These are phyloP conservation scores for Delonix regia DNA, from an alignment of 306 rosid species.

Conservation along the genomic window DNA sequence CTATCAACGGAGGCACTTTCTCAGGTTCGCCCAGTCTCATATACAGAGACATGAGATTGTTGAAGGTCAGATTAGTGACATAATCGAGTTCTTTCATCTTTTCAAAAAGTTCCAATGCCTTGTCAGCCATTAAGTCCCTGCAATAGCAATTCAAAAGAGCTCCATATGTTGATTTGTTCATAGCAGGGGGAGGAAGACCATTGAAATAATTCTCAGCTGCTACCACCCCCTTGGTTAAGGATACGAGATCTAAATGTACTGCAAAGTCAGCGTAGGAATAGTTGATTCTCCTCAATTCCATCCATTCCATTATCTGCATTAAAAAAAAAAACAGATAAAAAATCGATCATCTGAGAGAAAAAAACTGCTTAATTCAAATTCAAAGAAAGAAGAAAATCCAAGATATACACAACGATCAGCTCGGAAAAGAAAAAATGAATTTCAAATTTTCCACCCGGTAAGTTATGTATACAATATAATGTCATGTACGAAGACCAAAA, in stretches of 20 bases:
- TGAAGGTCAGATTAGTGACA: conserved; percentile 52
- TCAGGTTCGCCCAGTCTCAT: conserved; percentile 65
- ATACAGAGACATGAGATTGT: conserved; percentile 65
- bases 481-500: background rate
- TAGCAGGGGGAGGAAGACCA: conserved; percentile 46
- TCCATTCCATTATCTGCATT: conserved; percentile 88
- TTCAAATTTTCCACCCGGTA: background rate
- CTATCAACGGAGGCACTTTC: conserved; percentile 56
- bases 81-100: conserved; percentile 57
- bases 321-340: background rate
- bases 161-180: conserved; percentile 66
- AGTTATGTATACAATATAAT: background rate
- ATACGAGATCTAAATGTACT: conserved; percentile 62
- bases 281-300: conserved; percentile 62
- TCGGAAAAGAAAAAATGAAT: background rate
- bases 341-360: background rate
- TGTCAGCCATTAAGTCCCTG: conserved; percentile 57
- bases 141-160: conserved; percentile 79
- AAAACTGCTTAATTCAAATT: background rate
- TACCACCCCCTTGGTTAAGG: conserved; percentile 61
- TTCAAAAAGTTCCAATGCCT: conserved; percentile 60
- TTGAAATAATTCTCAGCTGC: conserved; percentile 74
- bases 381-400: background rate
- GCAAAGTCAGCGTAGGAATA: conserved; percentile 60
- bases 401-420: background rate